phyloP scores from a whole-genome alignment of 345 rosid species.

The Citrus sp. region DNA sequence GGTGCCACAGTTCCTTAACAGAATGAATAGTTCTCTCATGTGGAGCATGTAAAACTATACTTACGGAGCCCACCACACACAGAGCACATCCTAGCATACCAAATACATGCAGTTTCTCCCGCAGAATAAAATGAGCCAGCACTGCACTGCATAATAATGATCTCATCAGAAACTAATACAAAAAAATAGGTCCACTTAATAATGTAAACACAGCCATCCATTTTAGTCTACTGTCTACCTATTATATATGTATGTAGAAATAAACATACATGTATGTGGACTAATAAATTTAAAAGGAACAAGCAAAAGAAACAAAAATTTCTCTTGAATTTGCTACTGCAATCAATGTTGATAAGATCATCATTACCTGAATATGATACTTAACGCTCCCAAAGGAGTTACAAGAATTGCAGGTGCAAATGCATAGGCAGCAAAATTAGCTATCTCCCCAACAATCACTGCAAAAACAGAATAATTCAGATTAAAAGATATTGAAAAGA shows the following conservation, averaged over 20 bases:
- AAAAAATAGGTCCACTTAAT: background rate
- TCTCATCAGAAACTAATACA: conserved; percentile 19
- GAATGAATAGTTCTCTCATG: conserved; percentile 71
- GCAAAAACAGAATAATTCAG: conserved; percentile 5
- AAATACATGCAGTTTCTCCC: conserved; percentile 74
- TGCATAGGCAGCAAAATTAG: conserved; percentile 98
- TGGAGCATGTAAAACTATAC: conserved; percentile 86
- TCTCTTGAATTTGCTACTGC: background rate
- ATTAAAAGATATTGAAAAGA: background rate
- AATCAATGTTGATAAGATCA: background rate
- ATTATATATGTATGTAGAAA: background rate
- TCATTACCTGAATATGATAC: conserved; percentile 87
- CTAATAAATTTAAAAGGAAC: background rate
- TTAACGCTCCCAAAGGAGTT: conserved; percentile 92
- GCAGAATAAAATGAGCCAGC: conserved; percentile 81
- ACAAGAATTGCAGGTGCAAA: conserved; percentile 95
- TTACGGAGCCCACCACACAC: conserved; percentile 82
- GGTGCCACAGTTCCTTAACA: conserved; percentile 77
- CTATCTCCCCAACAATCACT: conserved; percentile 93
- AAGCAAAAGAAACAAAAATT: too few relatives aligned
- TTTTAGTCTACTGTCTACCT: background rate
- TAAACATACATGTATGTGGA: background rate
- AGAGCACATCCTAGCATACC: conserved; percentile 84
- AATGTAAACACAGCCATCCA: background rate
- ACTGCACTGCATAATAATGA: conserved; percentile 72